Percentiles rank a stretch among this genome's conserved stretches.
Evolutionary conservation across 2,329 filamentous ascomycete genomes (phyloP).

Genomic region (Calonectria hawksworthii): DNA sequence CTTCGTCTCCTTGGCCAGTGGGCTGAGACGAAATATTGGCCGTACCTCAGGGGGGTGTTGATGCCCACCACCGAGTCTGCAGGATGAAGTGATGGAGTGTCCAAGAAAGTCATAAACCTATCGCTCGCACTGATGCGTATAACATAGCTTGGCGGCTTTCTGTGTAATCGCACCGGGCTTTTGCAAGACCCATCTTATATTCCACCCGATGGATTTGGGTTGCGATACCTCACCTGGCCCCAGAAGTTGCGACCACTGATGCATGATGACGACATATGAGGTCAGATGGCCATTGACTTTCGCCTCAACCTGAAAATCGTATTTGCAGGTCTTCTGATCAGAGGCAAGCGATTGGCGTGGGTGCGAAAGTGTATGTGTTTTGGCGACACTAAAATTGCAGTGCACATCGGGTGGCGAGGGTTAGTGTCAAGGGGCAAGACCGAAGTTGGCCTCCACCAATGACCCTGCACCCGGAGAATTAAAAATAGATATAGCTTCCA

Average conservation of each 20-base stretch:
- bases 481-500: neutral
- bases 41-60: neutral
- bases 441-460: too few relatives aligned
- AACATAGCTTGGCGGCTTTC: neutral
- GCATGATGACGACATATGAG: too few relatives aligned
- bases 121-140: neutral
- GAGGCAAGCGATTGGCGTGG: too few relatives aligned
- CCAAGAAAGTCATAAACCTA: neutral
- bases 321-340: neutral
- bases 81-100: neutral
- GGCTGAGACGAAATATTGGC: neutral
- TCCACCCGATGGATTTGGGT: neutral
- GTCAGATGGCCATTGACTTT: too few relatives aligned
- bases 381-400: neutral
- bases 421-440: too few relatives aligned
- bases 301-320: neutral
- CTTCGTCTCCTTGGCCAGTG: conserved; percentile 5
- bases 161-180: too few relatives aligned
- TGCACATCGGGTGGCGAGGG: too few relatives aligned
- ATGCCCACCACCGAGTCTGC: neutral
- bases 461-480: neutral
- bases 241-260: too few relatives aligned
- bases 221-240: too few relatives aligned
- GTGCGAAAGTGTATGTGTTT: too few relatives aligned
- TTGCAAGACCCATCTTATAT: too few relatives aligned